phyloP scores from a whole-genome alignment of 805 yeast species.

The Sugiyamaella mastotermitis region DNA sequence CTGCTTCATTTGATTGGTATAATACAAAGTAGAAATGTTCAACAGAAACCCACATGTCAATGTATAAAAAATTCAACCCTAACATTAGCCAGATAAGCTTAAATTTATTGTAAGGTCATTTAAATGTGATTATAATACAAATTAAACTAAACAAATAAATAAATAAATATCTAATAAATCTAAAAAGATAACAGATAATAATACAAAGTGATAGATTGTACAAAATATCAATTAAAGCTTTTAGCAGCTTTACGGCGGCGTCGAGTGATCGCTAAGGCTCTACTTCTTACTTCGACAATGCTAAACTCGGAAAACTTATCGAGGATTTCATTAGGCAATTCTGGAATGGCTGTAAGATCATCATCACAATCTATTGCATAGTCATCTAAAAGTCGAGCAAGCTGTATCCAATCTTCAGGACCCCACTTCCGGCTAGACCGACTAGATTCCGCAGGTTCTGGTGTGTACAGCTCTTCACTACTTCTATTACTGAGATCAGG shows the following conservation, averaged over 20 bases:
- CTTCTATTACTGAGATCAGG: neutral
- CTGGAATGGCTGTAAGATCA: slow-evolving; percentile 10
- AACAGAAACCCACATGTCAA: too few species aligned
- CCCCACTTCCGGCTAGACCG: slow-evolving; percentile 8
- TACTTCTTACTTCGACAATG: slow-evolving; percentile 7
- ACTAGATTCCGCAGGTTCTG: neutral
- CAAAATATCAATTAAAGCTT: neutral
- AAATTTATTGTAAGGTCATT: too few species aligned
- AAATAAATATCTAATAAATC: neutral
- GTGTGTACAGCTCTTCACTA: neutral
- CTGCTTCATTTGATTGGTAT: too few species aligned
- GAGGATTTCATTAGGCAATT: slow-evolving; percentile 7
- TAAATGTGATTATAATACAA: too few species aligned
- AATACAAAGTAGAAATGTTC: too few species aligned
- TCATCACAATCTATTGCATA: slow-evolving; percentile 2
- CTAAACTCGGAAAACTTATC: slow-evolving; percentile 9
- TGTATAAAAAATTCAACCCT: too few species aligned
- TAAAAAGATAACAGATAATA: neutral
- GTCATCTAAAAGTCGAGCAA: slow-evolving; percentile 4
- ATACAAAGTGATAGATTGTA: neutral
- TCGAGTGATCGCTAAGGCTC: slow-evolving; percentile 15
- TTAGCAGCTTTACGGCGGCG: slow-evolving; percentile 2
- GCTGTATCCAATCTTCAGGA: slow-evolving; percentile 10
- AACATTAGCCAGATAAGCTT: too few species aligned
- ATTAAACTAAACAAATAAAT: slow-evolving; percentile 2